phyloP scores from a whole-genome alignment of 768 basidiomycete genomes.

The Lactarius sanguifluus region DNA sequence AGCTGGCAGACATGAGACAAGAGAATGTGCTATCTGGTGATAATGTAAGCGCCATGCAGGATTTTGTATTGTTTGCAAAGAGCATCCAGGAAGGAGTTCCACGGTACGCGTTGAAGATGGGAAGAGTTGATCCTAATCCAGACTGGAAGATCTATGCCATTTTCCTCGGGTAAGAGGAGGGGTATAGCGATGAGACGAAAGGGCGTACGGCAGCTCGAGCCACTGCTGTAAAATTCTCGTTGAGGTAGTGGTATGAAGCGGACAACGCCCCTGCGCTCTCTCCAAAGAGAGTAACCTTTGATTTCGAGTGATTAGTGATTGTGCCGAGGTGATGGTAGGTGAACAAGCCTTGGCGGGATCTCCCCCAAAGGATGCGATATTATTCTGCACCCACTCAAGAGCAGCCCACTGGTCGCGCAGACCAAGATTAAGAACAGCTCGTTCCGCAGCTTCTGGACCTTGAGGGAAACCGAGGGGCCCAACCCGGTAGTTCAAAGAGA shows the following conservation, averaged over 20 bases:
- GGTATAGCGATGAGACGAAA: not conserved
- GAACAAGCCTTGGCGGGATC: conserved; percentile 30
- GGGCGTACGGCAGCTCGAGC: conserved; percentile 32
- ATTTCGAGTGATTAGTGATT: not conserved
- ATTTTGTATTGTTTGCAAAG: conserved; percentile 41
- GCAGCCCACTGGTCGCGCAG: conserved; percentile 45
- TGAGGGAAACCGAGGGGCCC: conserved; percentile 50
- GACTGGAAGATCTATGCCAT: conserved; percentile 46
- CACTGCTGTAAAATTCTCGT: conserved; percentile 32
- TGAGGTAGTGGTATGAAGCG: conserved; percentile 35
- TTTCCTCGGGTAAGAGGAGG: not conserved
- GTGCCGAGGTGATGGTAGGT: not conserved
- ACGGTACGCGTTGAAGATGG: conserved; percentile 36
- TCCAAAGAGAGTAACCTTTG: conserved; percentile 41
- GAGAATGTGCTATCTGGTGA: conserved; percentile 38
- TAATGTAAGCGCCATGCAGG: conserved; percentile 34
- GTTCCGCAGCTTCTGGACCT: conserved; percentile 42
- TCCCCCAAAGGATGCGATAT: conserved; percentile 37
- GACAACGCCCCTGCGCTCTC: conserved; percentile 43
- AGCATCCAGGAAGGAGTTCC: conserved; percentile 41
- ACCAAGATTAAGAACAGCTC: conserved; percentile 45
- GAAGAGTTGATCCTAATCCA: conserved; percentile 37
- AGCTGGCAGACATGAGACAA: conserved; percentile 34
- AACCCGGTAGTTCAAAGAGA: conserved; percentile 52
- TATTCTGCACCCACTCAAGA: conserved; percentile 34